Percentiles rank a stretch among this genome's conserved stretches.
These are phyloP conservation scores for Eremothecium coryli DNA, from an alignment of 1,139 yeast genomes.

Conservation along the genomic window DNA sequence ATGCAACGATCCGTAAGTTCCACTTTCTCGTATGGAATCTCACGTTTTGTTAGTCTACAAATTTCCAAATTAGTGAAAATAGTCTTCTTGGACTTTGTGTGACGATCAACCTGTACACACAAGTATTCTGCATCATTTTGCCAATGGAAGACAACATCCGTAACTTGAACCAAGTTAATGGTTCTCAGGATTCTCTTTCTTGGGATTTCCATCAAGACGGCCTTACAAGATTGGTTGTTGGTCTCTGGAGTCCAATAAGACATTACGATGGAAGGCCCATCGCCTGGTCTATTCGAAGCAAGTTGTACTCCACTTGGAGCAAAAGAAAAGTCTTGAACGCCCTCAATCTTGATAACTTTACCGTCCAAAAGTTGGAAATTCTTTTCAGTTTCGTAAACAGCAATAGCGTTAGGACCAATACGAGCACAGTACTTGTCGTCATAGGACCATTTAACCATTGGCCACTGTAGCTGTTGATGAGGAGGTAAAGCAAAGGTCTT, in stretches of 20 bases:
- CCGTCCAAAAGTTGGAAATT: conserved; percentile 69
- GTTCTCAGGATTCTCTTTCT: conserved; percentile 78
- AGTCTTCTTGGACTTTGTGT: conserved; percentile 90
- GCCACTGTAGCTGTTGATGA: conserved; percentile 83
- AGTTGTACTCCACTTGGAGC: conserved; percentile 81
- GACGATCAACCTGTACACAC: conserved; percentile 95
- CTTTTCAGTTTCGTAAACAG: conserved; percentile 68
- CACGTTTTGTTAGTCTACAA: conserved; percentile 79
- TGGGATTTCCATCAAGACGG: conserved; percentile 83
- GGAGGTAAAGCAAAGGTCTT: conserved; percentile 90
- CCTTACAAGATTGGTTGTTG: conserved; percentile 89
- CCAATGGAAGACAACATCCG: conserved; percentile 91
- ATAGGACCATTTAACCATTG: conserved; percentile 90
- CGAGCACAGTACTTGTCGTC: conserved; percentile 95
- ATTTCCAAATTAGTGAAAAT: conserved; percentile 87
- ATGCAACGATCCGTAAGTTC: conserved; percentile 86
- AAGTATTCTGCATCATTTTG: conserved; percentile 76
- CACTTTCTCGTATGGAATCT: conserved; percentile 87
- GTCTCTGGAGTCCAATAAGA: conserved; percentile 97
- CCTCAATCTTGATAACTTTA: conserved; percentile 76
- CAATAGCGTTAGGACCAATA: conserved; percentile 86
- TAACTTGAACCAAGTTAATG: conserved; percentile 87
- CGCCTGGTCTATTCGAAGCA: conserved; percentile 41
- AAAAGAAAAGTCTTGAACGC: conserved; percentile 87
- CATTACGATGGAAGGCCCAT: conserved; percentile 47